A percentile compares a stretch with the other conserved stretches of the same genome.
Conservation (phyloP, 2,329 filamentous ascomycete species). For the Venturiaceae sp. region DNA sequence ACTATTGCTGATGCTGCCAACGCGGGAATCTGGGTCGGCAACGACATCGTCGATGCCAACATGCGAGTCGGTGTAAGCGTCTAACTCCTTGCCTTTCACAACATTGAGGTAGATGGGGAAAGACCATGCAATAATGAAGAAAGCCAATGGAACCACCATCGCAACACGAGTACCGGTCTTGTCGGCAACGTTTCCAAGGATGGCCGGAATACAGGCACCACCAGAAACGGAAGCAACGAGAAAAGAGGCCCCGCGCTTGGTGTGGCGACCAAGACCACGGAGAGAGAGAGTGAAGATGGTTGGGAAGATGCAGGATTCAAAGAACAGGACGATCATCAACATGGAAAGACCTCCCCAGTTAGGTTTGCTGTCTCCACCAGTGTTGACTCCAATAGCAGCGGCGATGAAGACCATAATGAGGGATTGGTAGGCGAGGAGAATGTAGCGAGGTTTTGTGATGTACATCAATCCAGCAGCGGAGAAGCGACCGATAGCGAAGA, state of each 20-base stretch:
- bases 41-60: slow-evolving; percentile 18
- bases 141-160: slow-evolving; percentile 25
- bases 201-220: slow-evolving; percentile 24
- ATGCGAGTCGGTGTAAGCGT: slow-evolving; percentile 23
- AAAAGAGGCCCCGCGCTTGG: slow-evolving; percentile 28
- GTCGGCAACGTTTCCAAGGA: slow-evolving; percentile 25
- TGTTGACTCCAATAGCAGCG: slow-evolving; percentile 22
- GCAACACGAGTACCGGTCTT: slow-evolving; percentile 21
- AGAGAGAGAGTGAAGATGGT: slow-evolving; percentile 27
- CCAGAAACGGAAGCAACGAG: slow-evolving; percentile 25
- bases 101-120: slow-evolving; percentile 27
- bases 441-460: slow-evolving; percentile 23
- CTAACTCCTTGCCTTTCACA: slow-evolving; percentile 22
- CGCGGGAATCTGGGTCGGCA: slow-evolving; percentile 6
- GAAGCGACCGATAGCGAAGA: slow-evolving; percentile 27
- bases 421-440: slow-evolving; percentile 25
- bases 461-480: slow-evolving; percentile 27
- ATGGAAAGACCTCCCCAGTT: slow-evolving; percentile 27
- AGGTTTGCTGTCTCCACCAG: slow-evolving; percentile 16
- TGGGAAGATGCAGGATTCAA: slow-evolving; percentile 28
- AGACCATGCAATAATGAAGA: slow-evolving; percentile 24
- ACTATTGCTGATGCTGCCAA: background rate
- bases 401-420: slow-evolving; percentile 26
- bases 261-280: slow-evolving; percentile 27
- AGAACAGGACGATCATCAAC: slow-evolving; percentile 28